A percentile compares a stretch with the other conserved stretches of the same genome.
Conservation (phyloP, 305 asterid genomes). For the Fraxinus latifolia region DNA sequence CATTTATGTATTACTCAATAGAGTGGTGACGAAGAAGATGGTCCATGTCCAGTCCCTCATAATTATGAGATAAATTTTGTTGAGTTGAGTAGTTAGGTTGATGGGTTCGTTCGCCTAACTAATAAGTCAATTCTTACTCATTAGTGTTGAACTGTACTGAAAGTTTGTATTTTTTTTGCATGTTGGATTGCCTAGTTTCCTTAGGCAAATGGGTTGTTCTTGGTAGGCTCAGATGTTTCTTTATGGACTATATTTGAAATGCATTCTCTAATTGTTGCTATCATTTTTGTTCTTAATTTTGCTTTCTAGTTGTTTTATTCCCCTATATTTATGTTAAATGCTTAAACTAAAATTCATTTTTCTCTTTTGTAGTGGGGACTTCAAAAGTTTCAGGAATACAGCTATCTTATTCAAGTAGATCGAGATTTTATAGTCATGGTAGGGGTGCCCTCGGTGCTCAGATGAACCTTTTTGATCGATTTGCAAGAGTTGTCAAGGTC, state of each 20-base stretch:
- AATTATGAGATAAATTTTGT: background rate
- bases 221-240: background rate
- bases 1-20: background rate
- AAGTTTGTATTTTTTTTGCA: background rate
- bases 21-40: background rate
- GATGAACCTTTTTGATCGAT: slow-evolving; percentile 81
- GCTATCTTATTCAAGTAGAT: slow-evolving; percentile 39
- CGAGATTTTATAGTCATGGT: slow-evolving; percentile 41
- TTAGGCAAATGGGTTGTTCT: background rate
- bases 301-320: background rate
- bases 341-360: slow-evolving; percentile 2
- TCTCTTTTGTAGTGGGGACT: slow-evolving; percentile 49
- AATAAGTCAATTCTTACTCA: background rate
- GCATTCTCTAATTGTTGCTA: background rate
- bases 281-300: background rate
- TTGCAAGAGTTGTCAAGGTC: slow-evolving; percentile 81
- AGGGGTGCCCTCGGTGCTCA: slow-evolving; percentile 59
- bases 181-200: slow-evolving; percentile 5
- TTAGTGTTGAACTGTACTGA: background rate
- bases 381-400: slow-evolving; percentile 42
- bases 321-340: background rate
- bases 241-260: background rate
- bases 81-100: background rate
- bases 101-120: background rate
- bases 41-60: background rate